Conservation (phyloP, 73 alveolate species). For the Loxodes magnus region DNA sequence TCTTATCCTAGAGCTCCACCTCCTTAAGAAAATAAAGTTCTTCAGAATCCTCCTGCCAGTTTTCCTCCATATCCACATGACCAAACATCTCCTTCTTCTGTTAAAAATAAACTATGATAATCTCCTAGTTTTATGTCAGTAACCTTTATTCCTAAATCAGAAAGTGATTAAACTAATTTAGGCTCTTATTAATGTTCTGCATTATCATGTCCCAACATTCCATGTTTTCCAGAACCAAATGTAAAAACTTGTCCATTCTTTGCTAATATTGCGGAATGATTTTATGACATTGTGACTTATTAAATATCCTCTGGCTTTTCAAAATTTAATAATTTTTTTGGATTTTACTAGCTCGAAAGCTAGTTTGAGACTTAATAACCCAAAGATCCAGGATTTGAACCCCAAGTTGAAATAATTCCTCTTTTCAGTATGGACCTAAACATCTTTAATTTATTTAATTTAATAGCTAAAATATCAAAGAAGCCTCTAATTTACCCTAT, state of each 20-base stretch:
- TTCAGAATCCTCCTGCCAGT: constrained; percentile 22
- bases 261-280: constrained; percentile 36
- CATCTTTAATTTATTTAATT: too few species aligned
- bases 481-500: too few species aligned
- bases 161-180: constrained; percentile 23
- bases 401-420: constrained; percentile 42
- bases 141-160: constrained; percentile 19
- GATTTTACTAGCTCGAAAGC: background rate
- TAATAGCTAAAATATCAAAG: too few species aligned
- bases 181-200: constrained; percentile 36
- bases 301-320: constrained; percentile 2
- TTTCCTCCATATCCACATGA: constrained; percentile 93
- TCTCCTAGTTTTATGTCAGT: constrained; percentile 58
- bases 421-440: constrained; percentile 92
- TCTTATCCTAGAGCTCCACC: constrained; percentile 92
- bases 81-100: constrained; percentile 82
- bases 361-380: background rate
- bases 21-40: constrained; percentile 53
- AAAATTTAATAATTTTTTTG: background rate
- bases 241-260: constrained; percentile 43
- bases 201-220: constrained; percentile 45
- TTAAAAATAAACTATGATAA: constrained; percentile 74
- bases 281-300: constrained; percentile 17
- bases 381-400: background rate
- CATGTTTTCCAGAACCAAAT: constrained; percentile 51